Evolutionary conservation across 805 yeast species (phyloP).

Genomic region (Cyberlindnera samutprakarnensis): DNA sequence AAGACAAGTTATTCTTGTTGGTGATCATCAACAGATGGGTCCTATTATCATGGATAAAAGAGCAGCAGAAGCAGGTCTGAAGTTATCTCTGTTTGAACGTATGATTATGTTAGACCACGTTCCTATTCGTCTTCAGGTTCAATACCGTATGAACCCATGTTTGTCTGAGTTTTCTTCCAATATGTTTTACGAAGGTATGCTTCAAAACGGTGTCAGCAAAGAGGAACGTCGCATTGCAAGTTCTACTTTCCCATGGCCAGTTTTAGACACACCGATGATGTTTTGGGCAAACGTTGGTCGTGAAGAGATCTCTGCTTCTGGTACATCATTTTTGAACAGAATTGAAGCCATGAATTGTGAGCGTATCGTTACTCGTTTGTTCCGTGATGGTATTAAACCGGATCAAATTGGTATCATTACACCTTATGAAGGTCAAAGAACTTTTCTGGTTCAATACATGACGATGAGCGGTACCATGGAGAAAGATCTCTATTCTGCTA

Average conservation of each 20-base stretch:
- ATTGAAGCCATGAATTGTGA: constrained; percentile 89
- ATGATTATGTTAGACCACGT: constrained; percentile 72
- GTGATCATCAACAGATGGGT: constrained; percentile 94
- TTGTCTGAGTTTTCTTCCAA: constrained; percentile 83
- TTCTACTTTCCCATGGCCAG: constrained; percentile 87
- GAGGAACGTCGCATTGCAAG: constrained; percentile 53
- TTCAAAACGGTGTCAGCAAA: constrained; percentile 85
- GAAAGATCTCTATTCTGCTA: constrained; percentile 54
- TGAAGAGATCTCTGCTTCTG: constrained; percentile 79
- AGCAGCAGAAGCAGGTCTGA: constrained; percentile 83
- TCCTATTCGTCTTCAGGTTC: constrained; percentile 84
- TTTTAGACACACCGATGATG: constrained; percentile 82
- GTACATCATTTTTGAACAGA: constrained; percentile 76
- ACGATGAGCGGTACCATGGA: constrained; percentile 61
- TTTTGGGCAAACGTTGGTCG: constrained; percentile 87
- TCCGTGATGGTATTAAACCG: constrained; percentile 72
- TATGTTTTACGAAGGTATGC: constrained; percentile 86
- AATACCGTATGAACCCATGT: constrained; percentile 91
- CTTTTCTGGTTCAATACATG: constrained; percentile 74
- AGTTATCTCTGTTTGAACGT: constrained; percentile 83
- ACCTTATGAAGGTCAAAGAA: constrained; percentile 92
- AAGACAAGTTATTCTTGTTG: constrained; percentile 82
- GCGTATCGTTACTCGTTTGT: constrained; percentile 61
- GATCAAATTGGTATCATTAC: constrained; percentile 87
- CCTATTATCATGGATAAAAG: constrained; percentile 77